Base-by-base conservation (phyloP, 2,329 filamentous ascomycete genomes). In the Septoria petroselini region DNA sequence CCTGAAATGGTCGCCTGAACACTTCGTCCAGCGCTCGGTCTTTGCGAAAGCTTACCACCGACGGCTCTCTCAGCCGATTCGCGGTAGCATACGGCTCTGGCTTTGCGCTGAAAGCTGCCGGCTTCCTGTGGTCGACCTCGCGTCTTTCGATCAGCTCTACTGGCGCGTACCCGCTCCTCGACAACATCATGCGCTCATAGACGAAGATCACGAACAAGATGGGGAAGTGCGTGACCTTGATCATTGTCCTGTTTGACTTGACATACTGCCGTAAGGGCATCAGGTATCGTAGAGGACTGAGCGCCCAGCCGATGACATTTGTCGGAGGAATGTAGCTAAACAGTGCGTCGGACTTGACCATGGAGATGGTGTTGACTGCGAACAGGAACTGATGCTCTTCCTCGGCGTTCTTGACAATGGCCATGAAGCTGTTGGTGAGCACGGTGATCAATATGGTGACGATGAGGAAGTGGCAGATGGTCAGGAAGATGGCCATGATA, bases 261-360 rank as follows among this genome's bases (percentile, higher is more conserved):
- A 97, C 84, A 62, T 93, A 97, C 41, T 83, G 80, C 33, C 81
- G 81, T 59, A 96, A 83, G 0, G 90, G 83, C 73, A 96, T 83
- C 61, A 83, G 73, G 65, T 86, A 95, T 55, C 91, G 81, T 37
- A 94, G 68, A 0, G 91, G 91, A 62, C 90, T 90, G 21, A 95
- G 74, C 0, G 91, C 66, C 91, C 91, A 97, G 1, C 88, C 91
- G 55, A 96, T 79, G 23, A 96, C 86, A 65, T 97, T 97, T 11
- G 87, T 85, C 0, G 91, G 91, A 1, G 91, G 87, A 53, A 96
- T 81, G 66, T 96, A 96, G 3, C 89, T 94, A 73, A 97, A 97
- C 0, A 96, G 75, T 0, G 90, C 87, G 67, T 97, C 91, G n/a
- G 93, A 95, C 69, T 96, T 97, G 58, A 96, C 91, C 88, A 95